phyloP scores from a whole-genome alignment of 2,329 filamentous ascomycete genomes.

The Scleromitrula shiraiana region DNA sequence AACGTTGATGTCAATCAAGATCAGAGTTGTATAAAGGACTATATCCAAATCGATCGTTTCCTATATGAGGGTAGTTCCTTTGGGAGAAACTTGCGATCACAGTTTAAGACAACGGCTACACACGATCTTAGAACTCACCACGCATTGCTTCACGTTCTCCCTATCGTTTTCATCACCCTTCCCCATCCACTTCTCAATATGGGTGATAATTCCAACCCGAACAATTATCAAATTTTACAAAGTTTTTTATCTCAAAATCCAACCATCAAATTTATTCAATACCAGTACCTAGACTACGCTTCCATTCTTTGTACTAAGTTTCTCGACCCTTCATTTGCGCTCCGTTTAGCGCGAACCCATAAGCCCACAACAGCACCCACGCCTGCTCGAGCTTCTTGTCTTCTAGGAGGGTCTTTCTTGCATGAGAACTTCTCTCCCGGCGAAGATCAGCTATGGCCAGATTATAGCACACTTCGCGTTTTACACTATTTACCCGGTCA shows the following conservation, averaged over 20 bases:
- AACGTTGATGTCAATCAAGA: too few relatives aligned
- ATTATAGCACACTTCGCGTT: slow-evolving; percentile 44
- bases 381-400: background rate
- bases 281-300: background rate
- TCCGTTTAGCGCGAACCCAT: background rate
- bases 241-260: background rate
- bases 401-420: background rate
- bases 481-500: slow-evolving; percentile 48
- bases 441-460: slow-evolving; percentile 59
- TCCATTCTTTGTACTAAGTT: background rate
- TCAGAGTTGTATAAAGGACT: too few relatives aligned
- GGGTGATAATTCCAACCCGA: background rate
- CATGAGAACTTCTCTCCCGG: slow-evolving; percentile 32
- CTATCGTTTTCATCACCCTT: too few relatives aligned
- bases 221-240: background rate
- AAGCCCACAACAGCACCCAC: background rate
- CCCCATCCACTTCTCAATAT: too few relatives aligned
- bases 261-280: background rate
- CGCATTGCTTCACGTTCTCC: too few relatives aligned
- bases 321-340: background rate
- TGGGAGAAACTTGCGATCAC: too few relatives aligned
- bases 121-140: too few relatives aligned
- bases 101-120: too few relatives aligned
- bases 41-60: too few relatives aligned
- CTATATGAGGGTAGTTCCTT: too few relatives aligned